phyloP scores from a whole-genome alignment of 2,329 filamentous ascomycete genomes.

The Penicillium expansum region DNA sequence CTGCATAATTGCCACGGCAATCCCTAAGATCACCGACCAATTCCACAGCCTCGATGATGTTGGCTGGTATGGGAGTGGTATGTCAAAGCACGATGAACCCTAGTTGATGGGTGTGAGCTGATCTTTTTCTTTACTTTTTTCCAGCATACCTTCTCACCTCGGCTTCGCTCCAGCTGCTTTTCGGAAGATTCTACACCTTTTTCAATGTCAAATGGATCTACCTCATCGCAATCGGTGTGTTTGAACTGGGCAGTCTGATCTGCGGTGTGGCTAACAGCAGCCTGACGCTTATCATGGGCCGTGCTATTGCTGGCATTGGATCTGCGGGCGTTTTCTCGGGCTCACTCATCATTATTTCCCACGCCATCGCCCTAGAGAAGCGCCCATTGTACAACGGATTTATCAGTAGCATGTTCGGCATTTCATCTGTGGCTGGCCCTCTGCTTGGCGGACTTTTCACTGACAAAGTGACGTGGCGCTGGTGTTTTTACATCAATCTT shows the following conservation, averaged over 20 bases:
- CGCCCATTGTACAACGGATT: slow-evolving; percentile 46
- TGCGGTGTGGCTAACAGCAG: slow-evolving; percentile 35
- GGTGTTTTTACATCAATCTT: slow-evolving; percentile 48
- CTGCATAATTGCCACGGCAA: slow-evolving; percentile 5
- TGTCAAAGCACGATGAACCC: neutral
- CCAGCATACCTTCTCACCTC: slow-evolving; percentile 33
- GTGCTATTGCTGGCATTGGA: slow-evolving; percentile 36
- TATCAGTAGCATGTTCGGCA: slow-evolving; percentile 56
- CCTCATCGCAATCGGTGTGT: slow-evolving; percentile 32
- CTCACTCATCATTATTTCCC: slow-evolving; percentile 25
- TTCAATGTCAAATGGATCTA: slow-evolving; percentile 37
- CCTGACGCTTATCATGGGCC: slow-evolving; percentile 33
- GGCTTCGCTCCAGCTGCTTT: slow-evolving; percentile 36
- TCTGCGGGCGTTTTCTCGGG: slow-evolving; percentile 34
- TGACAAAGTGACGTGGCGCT: slow-evolving; percentile 41
- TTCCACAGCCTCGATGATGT: slow-evolving; percentile 49
- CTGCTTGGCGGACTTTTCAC: slow-evolving; percentile 48
- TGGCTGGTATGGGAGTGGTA: slow-evolving; percentile 58
- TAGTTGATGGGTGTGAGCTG: neutral
- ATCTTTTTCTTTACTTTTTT: neutral
- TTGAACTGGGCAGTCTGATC: slow-evolving; percentile 39
- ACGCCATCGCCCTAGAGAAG: slow-evolving; percentile 52
- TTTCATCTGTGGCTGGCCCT: slow-evolving; percentile 47
- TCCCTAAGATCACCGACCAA: slow-evolving; percentile 18
- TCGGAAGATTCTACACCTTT: slow-evolving; percentile 35